A percentile compares a stretch with the other conserved stretches of the same genome.
Evolutionary conservation across 306 rosid genomes (phyloP).

Genomic region (Hylodesmum podocarpum): DNA sequence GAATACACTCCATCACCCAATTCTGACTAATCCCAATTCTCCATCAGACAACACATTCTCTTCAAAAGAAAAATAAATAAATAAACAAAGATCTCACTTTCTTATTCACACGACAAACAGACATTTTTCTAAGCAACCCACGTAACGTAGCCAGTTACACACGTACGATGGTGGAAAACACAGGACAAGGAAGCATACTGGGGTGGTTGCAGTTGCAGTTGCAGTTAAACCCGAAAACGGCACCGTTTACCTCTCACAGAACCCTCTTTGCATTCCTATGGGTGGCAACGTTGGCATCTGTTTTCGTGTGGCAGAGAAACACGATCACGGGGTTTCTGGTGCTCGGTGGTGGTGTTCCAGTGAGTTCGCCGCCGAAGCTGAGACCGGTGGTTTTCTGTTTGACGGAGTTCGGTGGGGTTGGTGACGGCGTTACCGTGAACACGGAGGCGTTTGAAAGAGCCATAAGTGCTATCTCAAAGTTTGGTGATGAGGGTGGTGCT

Average conservation of each 20-base stretch:
- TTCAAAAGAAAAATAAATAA: background rate
- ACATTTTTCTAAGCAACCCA: background rate
- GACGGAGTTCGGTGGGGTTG: slow-evolving; percentile 86
- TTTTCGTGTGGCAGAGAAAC: slow-evolving; percentile 70
- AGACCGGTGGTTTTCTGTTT: slow-evolving; percentile 71
- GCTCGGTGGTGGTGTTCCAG: slow-evolving; percentile 35
- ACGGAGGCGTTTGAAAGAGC: slow-evolving; percentile 81
- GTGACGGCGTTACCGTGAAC: slow-evolving; percentile 77
- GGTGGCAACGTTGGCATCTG: slow-evolving; percentile 57
- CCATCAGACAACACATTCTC: background rate
- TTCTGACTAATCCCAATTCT: background rate
- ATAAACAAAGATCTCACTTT: background rate
- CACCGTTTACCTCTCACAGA: slow-evolving; percentile 52
- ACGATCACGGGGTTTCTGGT: slow-evolving; percentile 39
- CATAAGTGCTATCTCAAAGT: slow-evolving; percentile 57
- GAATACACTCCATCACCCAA: slow-evolving; percentile 4
- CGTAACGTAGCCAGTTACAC: background rate
- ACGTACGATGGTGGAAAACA: slow-evolving; percentile 57
- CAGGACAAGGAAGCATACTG: background rate
- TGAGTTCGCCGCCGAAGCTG: slow-evolving; percentile 45
- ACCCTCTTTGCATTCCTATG: slow-evolving; percentile 60
- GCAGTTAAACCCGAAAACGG: slow-evolving; percentile 35
- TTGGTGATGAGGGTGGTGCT: slow-evolving; percentile 68
- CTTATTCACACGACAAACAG: background rate
- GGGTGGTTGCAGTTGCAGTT: slow-evolving; percentile 44